Evolutionary conservation across 1,284 basidiomycete species (phyloP), one percentile per base, ranked within the genome.

Genomic region (Fomitiporia mediterranea): DNA sequence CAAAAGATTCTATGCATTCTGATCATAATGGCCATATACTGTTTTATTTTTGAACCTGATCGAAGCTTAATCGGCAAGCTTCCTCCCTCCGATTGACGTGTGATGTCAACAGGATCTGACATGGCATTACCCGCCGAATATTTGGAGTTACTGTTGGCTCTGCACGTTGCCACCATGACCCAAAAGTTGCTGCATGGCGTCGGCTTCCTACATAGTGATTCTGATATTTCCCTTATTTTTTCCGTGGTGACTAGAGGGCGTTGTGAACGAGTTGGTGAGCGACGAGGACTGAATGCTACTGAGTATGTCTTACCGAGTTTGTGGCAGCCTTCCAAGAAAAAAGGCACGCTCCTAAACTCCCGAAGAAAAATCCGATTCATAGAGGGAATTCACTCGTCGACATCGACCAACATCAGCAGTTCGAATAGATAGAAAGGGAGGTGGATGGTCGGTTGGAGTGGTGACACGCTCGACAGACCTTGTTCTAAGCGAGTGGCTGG

Each of bases 171-270:
- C n/a, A n/a, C n/a, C 8, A 56, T 51, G 55, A 17, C 48, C 21
- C 64, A 63, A 17, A 84, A 80, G 66, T 72, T 83, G 55, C 66
- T 86, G 21, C 82, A 84, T 57, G 84, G 84, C 21, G 79, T 84
- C 43, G 85, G 84, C 1, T 86, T 86, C 64, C 64, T 87, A 58
- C 83, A 83, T 81, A 60, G 39, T n/a, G n/a, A n/a, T n/a, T n/a
- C n/a, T n/a, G n/a, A n/a, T n/a, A n/a, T n/a, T n/a, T n/a, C n/a
- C n/a, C n/a, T n/a, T n/a, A n/a, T n/a, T n/a, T n/a, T n/a, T n/a
- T n/a, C n/a, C n/a, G n/a, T 17, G 4, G 2, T n/a, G 27, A 28
- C 44, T 30, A 15, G 11, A 23, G 6, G 13, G 25, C 15, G 44
- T 46, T 5, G 27, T 27, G 13, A 3, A 13, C 4, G 25, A 28